These are phyloP conservation scores for Lachnum nothofagi DNA, from an alignment of 2,329 filamentous ascomycete species.

Conservation along the genomic window DNA sequence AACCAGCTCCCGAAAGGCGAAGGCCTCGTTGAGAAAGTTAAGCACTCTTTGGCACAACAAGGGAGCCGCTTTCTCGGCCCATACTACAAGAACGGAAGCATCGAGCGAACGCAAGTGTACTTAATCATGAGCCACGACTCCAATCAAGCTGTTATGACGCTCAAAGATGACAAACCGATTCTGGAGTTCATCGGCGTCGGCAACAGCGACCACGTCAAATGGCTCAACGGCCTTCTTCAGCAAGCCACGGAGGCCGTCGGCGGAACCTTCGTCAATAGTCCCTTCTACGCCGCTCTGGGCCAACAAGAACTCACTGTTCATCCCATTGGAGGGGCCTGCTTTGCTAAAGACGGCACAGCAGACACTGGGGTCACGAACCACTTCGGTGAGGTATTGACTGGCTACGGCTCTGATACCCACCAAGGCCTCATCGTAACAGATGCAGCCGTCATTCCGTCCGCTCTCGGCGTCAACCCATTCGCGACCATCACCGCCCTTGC, in stretches of 20 bases:
- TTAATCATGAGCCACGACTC: slow-evolving; percentile 41
- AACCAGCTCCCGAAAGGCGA: slow-evolving; percentile 38
- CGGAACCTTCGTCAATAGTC: slow-evolving; percentile 55
- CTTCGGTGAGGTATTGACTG: slow-evolving; percentile 54
- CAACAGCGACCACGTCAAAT: slow-evolving; percentile 48
- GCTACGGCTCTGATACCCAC: slow-evolving; percentile 47
- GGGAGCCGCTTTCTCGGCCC: slow-evolving; percentile 55
- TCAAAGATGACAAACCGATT: slow-evolving; percentile 55
- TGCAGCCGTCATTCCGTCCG: slow-evolving; percentile 55
- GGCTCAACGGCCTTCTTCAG: slow-evolving; percentile 47
- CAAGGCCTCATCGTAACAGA: slow-evolving; percentile 58
- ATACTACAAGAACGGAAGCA: slow-evolving; percentile 49
- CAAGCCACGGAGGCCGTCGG: slow-evolving; percentile 53
- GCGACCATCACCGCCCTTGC: slow-evolving; percentile 66
- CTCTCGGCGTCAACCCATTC: slow-evolving; percentile 61
- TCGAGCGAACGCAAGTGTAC: slow-evolving; percentile 58
- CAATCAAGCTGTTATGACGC: slow-evolving; percentile 54
- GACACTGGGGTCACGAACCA: slow-evolving; percentile 56
- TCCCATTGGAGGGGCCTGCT: slow-evolving; percentile 60
- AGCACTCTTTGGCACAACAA: slow-evolving; percentile 43
- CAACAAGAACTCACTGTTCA: slow-evolving; percentile 60
- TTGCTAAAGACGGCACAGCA: slow-evolving; percentile 55
- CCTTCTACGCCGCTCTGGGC: slow-evolving; percentile 51
- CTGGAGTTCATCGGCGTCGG: slow-evolving; percentile 57
- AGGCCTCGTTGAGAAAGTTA: slow-evolving; percentile 39